Base-by-base conservation (phyloP, 2,329 filamentous ascomycete species). In the Neonectria magnoliae region DNA sequence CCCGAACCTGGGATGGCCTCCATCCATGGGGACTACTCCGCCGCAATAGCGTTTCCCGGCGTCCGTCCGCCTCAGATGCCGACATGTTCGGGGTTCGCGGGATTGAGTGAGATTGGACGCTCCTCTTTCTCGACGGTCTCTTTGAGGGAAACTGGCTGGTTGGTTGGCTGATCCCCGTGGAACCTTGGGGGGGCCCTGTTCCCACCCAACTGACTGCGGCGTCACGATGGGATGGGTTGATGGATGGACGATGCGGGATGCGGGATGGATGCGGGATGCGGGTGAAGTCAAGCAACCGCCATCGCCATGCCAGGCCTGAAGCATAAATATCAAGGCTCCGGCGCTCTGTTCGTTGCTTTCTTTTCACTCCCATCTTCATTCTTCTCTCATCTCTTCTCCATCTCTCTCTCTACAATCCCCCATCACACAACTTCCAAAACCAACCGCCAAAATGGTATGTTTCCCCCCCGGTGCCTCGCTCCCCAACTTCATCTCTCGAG, bases 391-490 rank as follows among this genome's bases (percentile, higher is more conserved):
- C 31, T 38, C 56, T 47, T 52, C 41, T 52, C 41, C 45, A 48
- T 53, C 51, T 60, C 62, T 56, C 69, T 71, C 66, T 67, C 62
- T 64, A 61, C 57, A 58, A 36, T 14, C 36, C 7, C n/a, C 8
- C n/a, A 41, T 13, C 10, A 25, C 31, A 33, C 31, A 36, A 6
- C 33, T 14, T 14, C 13, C 33, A 36, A 36, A 36, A 11, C 29
- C 60, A 68, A 73, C 66, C 71, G 69, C 69, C 67, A 76, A 71
- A 72, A 74, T 74, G 72, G 72, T 74, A 74, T 64, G 72, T 53
- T 62, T 42, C 18, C n/a, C 36, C 38, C 25, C 36, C 22, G 10
- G 41, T 27, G 22, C 53, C 56, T 36, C 36, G 36, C 20, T 45
- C 58, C 29, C 29, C 29, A 29, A 10, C 29, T 29, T 10, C 29